Evolutionary conservation across 148 eudicot species (phyloP), one percentile per base, ranked within the genome.

Genomic region (Euryodendron excelsum): DNA sequence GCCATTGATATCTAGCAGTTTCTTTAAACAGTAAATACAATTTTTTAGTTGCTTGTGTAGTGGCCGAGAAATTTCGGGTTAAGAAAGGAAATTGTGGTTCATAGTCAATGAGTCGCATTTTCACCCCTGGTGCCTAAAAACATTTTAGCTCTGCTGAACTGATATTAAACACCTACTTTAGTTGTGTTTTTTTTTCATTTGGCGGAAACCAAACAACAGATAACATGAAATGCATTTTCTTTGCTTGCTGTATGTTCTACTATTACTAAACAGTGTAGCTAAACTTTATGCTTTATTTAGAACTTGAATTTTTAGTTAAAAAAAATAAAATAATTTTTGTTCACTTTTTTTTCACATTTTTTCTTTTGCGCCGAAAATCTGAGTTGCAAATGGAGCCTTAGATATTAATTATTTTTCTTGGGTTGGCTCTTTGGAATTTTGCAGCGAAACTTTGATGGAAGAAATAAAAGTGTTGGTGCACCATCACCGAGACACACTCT

Each of bases 401-500:
- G n/a, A n/a, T n/a, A n/a, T n/a, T n/a, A n/a, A 39, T 39, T 74
- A 30, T 21, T 10, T 55, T 73, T 56, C 34, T 28, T 66, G 69
- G 63, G 0, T 60, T 67, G n/a, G 44, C 53, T 69, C 47, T 25
- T 10, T 67, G 55, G 73, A 55, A 53, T 69, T 85, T 56, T 83
- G 36, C 79, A 96, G 99, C 82, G 89, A 81, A 39, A 85, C 87
- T 80, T 88, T 96, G 83, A 82, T 90, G 92, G 89, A 89, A 72
- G 92, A 96, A 80, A 90, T 96, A 62, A 90, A 85, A 69, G 80
- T 88, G 56, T 82, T 96, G 87, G 99, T 96, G 0, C 83, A 93
- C 78, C 93, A 98, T 23, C 98, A 96, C 83, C 90, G 88, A 20
- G 88, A 87, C 73, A 93, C 85, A 85, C 88, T 96, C 69, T 78